Evolutionary conservation across 2,329 filamentous ascomycete species (phyloP).

Genomic region (Trichoderma guizhouense): DNA sequence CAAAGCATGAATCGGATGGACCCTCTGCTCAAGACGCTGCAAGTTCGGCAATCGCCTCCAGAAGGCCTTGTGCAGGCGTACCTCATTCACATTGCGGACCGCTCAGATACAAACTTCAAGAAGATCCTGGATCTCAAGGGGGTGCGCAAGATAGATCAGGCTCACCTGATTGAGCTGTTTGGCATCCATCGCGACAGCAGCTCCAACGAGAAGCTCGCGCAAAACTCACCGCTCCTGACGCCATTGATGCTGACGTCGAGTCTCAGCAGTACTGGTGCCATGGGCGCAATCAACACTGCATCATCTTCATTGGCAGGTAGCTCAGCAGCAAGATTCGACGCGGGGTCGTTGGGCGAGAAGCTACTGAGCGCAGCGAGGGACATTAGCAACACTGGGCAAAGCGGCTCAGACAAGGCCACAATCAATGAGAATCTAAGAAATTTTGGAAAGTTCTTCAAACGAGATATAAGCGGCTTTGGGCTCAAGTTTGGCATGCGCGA

Average conservation of each 20-base stretch:
- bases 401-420: conserved; percentile 58
- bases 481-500: conserved; percentile 67
- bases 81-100: conserved; percentile 92
- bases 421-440: conserved; percentile 94
- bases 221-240: conserved; percentile 67
- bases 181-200: conserved; percentile 72
- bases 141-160: conserved; percentile 78
- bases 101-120: conserved; percentile 89
- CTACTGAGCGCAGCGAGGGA: conserved; percentile 85
- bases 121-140: conserved; percentile 97
- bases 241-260: conserved; percentile 54
- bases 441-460: conserved; percentile 92
- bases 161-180: conserved; percentile 82
- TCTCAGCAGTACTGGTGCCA: conserved; percentile 34
- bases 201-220: conserved; percentile 66
- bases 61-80: conserved; percentile 97
- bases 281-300: conserved; percentile 39
- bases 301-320: conserved; percentile 40
- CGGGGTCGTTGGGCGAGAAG: conserved; percentile 78
- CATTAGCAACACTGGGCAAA: conserved; percentile 56
- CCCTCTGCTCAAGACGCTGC: conserved; percentile 89
- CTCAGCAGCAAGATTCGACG: conserved; percentile 64
- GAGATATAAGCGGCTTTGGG: conserved; percentile 77
- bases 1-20: conserved; percentile 83
- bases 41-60: conserved; percentile 85